Evolutionary conservation across 202 grass and related monocot genomes (phyloP).

Genomic region (Alloteropsis angusta): DNA sequence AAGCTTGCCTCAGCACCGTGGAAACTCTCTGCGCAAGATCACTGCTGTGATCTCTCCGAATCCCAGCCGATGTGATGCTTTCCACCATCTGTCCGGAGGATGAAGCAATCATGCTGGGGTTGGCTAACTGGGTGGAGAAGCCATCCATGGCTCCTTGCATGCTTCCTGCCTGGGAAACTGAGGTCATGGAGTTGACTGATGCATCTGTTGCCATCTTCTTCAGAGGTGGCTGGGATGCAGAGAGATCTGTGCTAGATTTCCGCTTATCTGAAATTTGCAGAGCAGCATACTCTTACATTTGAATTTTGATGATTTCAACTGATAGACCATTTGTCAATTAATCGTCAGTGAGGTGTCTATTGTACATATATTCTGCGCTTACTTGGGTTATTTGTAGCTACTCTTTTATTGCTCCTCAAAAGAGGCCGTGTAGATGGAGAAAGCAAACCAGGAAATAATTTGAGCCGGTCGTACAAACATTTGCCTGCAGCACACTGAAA

Average conservation of each 20-base stretch:
- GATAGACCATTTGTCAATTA: neutral
- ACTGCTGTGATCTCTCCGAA: slow-evolving; percentile 37
- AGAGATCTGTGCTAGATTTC: slow-evolving; percentile 43
- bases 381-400: slow-evolving; percentile 59
- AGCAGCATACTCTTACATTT: neutral
- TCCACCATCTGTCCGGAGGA: slow-evolving; percentile 41
- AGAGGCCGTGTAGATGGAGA: slow-evolving; percentile 20
- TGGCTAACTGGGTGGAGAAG: slow-evolving; percentile 39
- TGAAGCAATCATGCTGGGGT: slow-evolving; percentile 36
- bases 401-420: slow-evolving; percentile 48
- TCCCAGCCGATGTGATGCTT: neutral
- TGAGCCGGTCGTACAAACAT: slow-evolving; percentile 74
- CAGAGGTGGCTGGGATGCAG: slow-evolving; percentile 41
- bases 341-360: neutral
- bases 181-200: slow-evolving; percentile 19
- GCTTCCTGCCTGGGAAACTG: slow-evolving; percentile 1
- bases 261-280: slow-evolving; percentile 51
- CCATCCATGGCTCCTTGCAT: slow-evolving; percentile 53
- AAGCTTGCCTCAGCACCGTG: slow-evolving; percentile 64
- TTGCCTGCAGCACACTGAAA: slow-evolving; percentile 77
- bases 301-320: neutral
- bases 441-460: slow-evolving; percentile 72
- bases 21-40: slow-evolving; percentile 42
- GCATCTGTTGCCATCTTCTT: slow-evolving; percentile 64
- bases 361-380: slow-evolving; percentile 18